Base-by-base conservation (phyloP, 1,284 basidiomycete genomes). In the Moesziomyces globuligerus region DNA sequence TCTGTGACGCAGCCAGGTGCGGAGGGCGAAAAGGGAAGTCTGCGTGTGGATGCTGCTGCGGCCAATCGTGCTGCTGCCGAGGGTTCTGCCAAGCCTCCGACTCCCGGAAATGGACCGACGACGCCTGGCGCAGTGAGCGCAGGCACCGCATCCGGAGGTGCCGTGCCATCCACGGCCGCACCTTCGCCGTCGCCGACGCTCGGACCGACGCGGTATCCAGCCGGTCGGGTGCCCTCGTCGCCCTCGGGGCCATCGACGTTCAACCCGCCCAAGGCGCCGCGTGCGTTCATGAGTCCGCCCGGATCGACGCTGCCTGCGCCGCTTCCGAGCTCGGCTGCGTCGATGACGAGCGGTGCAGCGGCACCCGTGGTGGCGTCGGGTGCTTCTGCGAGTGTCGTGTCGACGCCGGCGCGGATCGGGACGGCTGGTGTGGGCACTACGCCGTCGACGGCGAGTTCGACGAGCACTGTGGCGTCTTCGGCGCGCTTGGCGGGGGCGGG, bases 241-340 rank as follows among this genome's bases (percentile, higher is more conserved):
- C 67, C 61, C 3, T 70, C 67, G 20, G 32, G 42, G 7, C 49
- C 48, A 8, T 25, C 41, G 26, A 40, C 29, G 8, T 70, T 70
- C 56, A 70, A 70, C 25, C 67, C 67, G 28, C 67, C 67, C 4
- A 70, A 54, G 38, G 67, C 56, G 18, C 67, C 67, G 20, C 56
- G 67, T 11, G 67, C 67, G 1, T 70, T 70, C 36, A 65, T 70
- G 61, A 65, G 52, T 34, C 48, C 61, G 7, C 53, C 60, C 8
- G 42, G 55, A 13, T 38, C 20, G 8, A 32, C 28, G 26, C 20
- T n/a, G 15, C 11, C 48, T 18, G 40, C 37, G 13, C 9, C 41
- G 13, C 2, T 32, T 9, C 18, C 50, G 21, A 17, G 36, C 1
- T 17, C 37, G 20, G 42, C 48, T 24, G 29, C 51, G 5, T 26